Evolutionary conservation across 2,329 filamentous ascomycete genomes (phyloP), one percentile per base, ranked within the genome.

Genomic region (Botrytis fabae): DNA sequence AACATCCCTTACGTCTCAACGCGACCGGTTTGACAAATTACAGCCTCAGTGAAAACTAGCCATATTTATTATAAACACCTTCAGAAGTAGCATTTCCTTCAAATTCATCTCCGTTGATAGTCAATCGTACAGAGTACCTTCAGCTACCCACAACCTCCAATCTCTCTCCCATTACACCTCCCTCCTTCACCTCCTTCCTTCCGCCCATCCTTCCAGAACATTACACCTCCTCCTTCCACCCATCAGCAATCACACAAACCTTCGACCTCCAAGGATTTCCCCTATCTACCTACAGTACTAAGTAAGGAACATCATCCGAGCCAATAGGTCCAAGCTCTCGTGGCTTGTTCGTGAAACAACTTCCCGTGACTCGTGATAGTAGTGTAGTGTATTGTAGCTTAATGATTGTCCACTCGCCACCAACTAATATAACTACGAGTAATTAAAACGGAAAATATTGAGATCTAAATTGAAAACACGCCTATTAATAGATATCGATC

Each of bases 151-250:
- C 20, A 25, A 62, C 35, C 60, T 28, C 35, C 32, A 25, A 62
- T 42, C 12, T 38, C 10, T 9, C 38, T 25, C 60, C 35, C 2
- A 8, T 16, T 7, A 7, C 22, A 25, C 22, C 25, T 38, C 22
- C 1, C 22, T 62, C 60, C 60, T 28, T 42, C 25, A 28, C 25
- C 22, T 42, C 60, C 9, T 28, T n/a, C 7, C 18, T 42, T n/a
- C 14, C 25, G 28, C 60, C 60, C 25, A 63, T 63, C 38, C 38
- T 63, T 63, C 61, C 25, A 63, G 61, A 63, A 63, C 61, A 63
- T 40, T 35, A 38, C 32, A 61, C 35, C 32, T 25, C 35, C 35
- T 62, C 60, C 35, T 42, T 18, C 5, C 59, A 59, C 57, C 28
- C 32, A 35, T 25, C 18, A 1, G 9, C 28, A 10, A 32, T 35